phyloP scores from a whole-genome alignment of 257 asterid species.

The Haberlea rhodopensis region DNA sequence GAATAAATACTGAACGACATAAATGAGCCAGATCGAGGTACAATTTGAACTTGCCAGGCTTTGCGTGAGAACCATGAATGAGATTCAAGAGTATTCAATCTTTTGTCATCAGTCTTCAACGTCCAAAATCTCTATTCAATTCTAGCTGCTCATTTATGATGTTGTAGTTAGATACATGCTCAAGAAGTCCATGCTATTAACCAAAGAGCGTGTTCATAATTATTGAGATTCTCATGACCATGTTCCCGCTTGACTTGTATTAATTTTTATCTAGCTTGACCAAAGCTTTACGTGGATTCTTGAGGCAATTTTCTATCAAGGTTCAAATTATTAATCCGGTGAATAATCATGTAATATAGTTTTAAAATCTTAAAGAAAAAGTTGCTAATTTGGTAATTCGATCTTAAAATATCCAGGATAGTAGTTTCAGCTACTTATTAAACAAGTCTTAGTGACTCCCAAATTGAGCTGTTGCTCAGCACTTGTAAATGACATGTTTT shows the following conservation, averaged over 20 bases:
- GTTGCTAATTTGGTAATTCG: neutral
- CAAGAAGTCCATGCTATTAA: neutral
- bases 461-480: neutral
- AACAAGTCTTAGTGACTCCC: neutral
- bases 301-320: too few species aligned
- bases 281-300: neutral
- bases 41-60: neutral
- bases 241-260: neutral
- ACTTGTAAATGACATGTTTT: neutral
- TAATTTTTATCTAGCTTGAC: neutral
- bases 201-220: neutral
- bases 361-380: too few species aligned
- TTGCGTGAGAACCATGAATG: slow-evolving; percentile 1
- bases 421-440: neutral
- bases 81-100: neutral
- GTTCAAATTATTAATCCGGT: too few species aligned
- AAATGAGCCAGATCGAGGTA: neutral
- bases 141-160: neutral
- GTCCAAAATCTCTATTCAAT: slow-evolving; percentile 1
- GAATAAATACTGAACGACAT: too few species aligned
- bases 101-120: neutral
- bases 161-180: neutral
- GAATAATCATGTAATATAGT: too few species aligned
- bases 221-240: neutral
- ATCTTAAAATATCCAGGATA: neutral